Base-by-base conservation (phyloP, 2,329 filamentous ascomycete genomes). In the Laburnicola sp. region DNA sequence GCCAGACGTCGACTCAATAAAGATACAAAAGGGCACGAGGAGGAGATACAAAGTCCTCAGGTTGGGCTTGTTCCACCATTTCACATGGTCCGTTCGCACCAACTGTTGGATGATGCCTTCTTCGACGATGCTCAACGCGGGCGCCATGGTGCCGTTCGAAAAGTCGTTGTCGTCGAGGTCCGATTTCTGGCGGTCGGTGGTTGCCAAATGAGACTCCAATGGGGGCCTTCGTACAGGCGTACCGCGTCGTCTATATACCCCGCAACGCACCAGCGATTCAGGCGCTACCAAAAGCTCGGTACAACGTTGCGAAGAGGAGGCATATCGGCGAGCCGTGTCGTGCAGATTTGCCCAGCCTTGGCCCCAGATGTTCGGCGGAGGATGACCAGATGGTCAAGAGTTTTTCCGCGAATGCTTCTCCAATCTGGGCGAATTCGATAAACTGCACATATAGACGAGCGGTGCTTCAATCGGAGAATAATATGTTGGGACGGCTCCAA, bases 61-160 rank as follows among this genome's bases (percentile, higher is more conserved):
- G 3, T 45, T 45, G 3, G 4, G 10, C n/a, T 45, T 37, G 23
- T 28, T 22, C 7, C 37, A 45, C 42, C 42, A 45, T 21, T 28
- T 16, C n/a, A 16, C 8, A 8, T 10, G 36, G 11, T 45, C 42
- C 4, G 31, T 32, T 10, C 22, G 22, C 4, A 44, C 41, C 3
- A 71, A 40, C 2, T 53, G 53, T 48, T 75, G 71, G 23, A 76
- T 56, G 25, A 70, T 59, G 21, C 63, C 59, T 21, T 56, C 45
- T 3, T 43, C 53, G 6, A 55, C n/a, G n/a, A n/a, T n/a, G n/a
- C n/a, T 51, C n/a, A 56, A 53, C 8, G 44, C 25, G 31, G 66
- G 64, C 9, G 64, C 63, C 65, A 70, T 69, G 53, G 25, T 57
- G 53, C 8, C 5, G 16, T 11, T 38, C 10, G 22, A 41, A 9